Base-by-base conservation (phyloP, 169 alveolate genomes). In the Amoebophrya sp. region DNA sequence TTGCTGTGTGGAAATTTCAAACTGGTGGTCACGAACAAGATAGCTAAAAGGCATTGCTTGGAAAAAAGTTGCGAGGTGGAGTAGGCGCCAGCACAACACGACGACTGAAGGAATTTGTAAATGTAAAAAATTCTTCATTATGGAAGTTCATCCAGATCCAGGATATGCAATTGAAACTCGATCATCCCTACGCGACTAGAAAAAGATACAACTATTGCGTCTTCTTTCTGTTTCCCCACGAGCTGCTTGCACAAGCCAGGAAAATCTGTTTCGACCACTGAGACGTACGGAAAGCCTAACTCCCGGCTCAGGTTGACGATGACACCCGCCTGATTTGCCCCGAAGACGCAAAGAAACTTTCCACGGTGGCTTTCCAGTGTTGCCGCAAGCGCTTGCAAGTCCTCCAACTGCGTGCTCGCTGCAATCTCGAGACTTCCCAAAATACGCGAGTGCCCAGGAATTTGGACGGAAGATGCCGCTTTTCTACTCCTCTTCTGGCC, bases 201-300 rank as follows among this genome's bases (percentile, higher is more conserved):
- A n/a, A n/a, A n/a, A n/a, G n/a, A n/a, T n/a, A n/a, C n/a, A n/a
- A n/a, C n/a, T n/a, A n/a, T n/a, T n/a, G 3, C 83, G 12, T 65
- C 83, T 36, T 65, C 83, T 6, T 65, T 65, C 38, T 12, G 10
- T 1, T 6, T 65, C n/a, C n/a, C n/a, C 2, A 18, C 36, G 10
- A 65, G n/a, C 10, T 1, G 33, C 33, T 65, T 65, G 83, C 83
- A 65, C 33, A 65, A 0, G 39, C n/a, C 83, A 6, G 33, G 33
- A 65, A 65, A 65, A 26, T 65, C 83, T 36, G 39, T 36, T 36
- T 65, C 36, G 33, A 65, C 33, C 1, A 36, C 18, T 36, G n/a
- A 26, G n/a, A 65, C 83, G 83, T 65, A 65, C 38, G 83, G 83
- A 65, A 65, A 65, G 33, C 83, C 83, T 29, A 65, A 36, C 83